Conservation (phyloP, 1,284 basidiomycete genomes). For the Polyporus tsugae region DNA sequence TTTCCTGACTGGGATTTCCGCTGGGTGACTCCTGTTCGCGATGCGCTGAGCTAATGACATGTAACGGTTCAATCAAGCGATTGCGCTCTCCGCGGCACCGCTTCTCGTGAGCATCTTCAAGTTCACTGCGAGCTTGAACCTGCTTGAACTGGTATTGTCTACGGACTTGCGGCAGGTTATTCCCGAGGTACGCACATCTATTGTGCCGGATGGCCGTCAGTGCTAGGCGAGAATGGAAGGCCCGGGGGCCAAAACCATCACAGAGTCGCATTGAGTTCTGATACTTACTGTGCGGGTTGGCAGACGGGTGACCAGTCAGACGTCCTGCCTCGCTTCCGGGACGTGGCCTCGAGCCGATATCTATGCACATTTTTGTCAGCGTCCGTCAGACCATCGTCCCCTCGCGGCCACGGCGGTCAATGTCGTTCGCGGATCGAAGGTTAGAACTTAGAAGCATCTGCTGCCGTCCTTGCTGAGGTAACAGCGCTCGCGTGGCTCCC, state of each 20-base stretch:
- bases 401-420: not conserved
- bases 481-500: conserved; percentile 9
- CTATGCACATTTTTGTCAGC: conserved; percentile 23
- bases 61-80: not conserved
- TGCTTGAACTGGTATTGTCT: not conserved
- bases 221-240: not conserved
- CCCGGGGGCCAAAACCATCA: not conserved
- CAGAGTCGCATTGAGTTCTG: not conserved
- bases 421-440: conserved; percentile 24
- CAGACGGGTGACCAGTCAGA: not conserved
- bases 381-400: conserved; percentile 5
- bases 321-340: not conserved
- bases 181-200: not conserved
- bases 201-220: not conserved
- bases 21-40: conserved; percentile 14
- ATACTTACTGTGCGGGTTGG: not conserved
- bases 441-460: conserved; percentile 15
- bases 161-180: too few species aligned
- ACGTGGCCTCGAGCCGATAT: conserved; percentile 12
- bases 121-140: not conserved
- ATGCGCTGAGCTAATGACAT: not conserved
- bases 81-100: not conserved
- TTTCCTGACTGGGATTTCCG: conserved; percentile 10
- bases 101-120: not conserved
- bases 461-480: not conserved